Conservation (phyloP, 164 flowering plant genomes). For the Vitis vinifera region DNA sequence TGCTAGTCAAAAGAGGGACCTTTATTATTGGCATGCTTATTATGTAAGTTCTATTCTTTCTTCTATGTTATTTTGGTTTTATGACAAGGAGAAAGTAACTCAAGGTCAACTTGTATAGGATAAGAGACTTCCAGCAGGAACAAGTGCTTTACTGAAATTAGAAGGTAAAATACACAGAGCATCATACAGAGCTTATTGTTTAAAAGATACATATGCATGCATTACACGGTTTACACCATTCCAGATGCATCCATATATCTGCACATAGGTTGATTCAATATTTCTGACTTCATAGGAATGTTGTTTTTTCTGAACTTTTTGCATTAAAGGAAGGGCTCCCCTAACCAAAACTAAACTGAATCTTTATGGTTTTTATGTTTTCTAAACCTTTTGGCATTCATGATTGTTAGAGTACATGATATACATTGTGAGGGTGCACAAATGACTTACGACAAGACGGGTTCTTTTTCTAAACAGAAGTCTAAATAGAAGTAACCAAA, state of each 20-base stretch:
- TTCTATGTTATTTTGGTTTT: neutral
- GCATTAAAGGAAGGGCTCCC: no score
- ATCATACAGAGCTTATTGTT: neutral
- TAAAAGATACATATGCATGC: neutral
- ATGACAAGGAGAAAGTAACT: slow-evolving; percentile 7
- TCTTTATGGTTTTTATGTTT: no score
- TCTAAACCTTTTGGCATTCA: no score
- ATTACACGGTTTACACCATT: neutral
- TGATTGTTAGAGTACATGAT: no score
- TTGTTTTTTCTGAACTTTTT: neutral
- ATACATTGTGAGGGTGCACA: no score
- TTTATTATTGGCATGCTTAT: slow-evolving; percentile 80
- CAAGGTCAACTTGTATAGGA: slow-evolving; percentile 37
- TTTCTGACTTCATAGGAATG: neutral
- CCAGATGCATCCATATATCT: neutral
- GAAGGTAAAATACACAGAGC: slow-evolving; percentile 48
- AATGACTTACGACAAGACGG: no score
- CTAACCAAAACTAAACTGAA: no score
- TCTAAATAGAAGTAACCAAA: no score
- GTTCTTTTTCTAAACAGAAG: no score
- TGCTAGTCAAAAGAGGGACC: slow-evolving; percentile 46
- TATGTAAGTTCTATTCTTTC: slow-evolving; percentile 46
- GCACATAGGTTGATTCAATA: neutral
- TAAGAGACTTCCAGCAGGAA: slow-evolving; percentile 70
- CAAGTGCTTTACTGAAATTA: slow-evolving; percentile 62